Base-by-base conservation (phyloP, 164 flowering plant genomes). In the Annona cherimola region DNA sequence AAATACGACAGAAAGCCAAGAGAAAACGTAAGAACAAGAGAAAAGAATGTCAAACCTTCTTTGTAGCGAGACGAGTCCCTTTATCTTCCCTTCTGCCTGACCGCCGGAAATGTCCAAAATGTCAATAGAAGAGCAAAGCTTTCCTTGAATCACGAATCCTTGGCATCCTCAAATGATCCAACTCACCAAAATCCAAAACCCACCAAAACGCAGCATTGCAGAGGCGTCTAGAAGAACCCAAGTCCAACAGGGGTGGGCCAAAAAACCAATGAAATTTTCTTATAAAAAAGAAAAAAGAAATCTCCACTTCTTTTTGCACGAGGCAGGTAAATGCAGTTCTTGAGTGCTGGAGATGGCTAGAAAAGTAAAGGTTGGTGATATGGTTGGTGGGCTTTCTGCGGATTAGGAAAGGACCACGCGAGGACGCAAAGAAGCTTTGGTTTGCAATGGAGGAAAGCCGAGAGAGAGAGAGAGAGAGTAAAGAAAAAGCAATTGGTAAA, bases 381-480 rank as follows among this genome's bases (percentile, higher is more conserved):
- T 78, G 85, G 79, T 80, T 75, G 88, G 89, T 84, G 86, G 78
- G 73, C 63, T 79, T 73, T 69, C 55, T 70, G 75, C 67, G 78
- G 80, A 71, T 65, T 54, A 71, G 72, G 75, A 71, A 72, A 74
- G 72, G 77, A 67, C 78, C 76, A 26, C 62, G 73, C 80, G 76
- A 79, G 86, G 79, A 74, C 76, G 85, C 78, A 71, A 84, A 77
- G 76, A 86, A 85, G 86, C 86, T 88, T 26, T 86, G 84, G 85
- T 84, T 85, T 87, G 88, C 86, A 90, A 85, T 86, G 90, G 88
- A 86, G 87, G 88, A 84, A 79, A 84, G 50, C 79, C 76, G 14
- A 50, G 57, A 50, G 44, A 64, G 67, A 63, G 45, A 40, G 67
- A 79, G 77, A 82, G 79, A 76, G 74, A 77, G 87, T 76, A 81